Base-by-base conservation (phyloP, 495 filamentous ascomycete species). In the Parathielavia hyrcaniae region DNA sequence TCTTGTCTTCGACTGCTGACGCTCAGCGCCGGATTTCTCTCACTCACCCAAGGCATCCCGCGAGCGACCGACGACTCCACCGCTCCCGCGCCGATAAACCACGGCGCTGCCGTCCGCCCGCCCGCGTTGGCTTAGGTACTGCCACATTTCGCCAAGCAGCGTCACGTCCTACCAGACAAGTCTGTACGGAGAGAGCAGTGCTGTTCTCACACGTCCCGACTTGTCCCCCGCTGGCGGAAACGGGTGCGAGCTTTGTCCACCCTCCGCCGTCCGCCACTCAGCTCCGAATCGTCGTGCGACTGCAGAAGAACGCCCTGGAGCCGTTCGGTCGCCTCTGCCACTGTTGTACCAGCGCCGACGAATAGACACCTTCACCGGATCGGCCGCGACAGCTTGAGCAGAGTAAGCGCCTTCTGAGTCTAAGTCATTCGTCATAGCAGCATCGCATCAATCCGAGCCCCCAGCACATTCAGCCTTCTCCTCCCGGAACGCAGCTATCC, bases 1-100 rank as follows among this genome's bases (percentile, higher is more conserved):
- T 45, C 35, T 40, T 30, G 36, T 50, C 58, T 22, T 50, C 46
- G 45, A 46, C 32, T 53, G 57, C 43, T 49, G 22, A 53, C 53
- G 39, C 51, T 17, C 41, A 19, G 13, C 35, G 47, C 39, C 17
- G 30, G 43, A 44, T 48, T 50, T 45, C 57, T n/a, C n/a, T n/a
- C n/a, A n/a, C 49, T 57, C 38, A 57, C 22, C 35, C 44, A 57
- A 55, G 60, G 59, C 63, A 59, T 30, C 26, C 26, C 2, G 6
- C 26, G 26, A 30, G 26, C 61, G 44, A 52, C 17, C 26, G 23
- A 43, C 41, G 47, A 55, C 61, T 61, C 57, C 52, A 58, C 53
- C 48, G 12, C 50, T 50, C 26, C 57, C 41, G 43, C 47, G 32
- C 38, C 55, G 58, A 64, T 61, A 67, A 61, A 63, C 62, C 61